Conservation (phyloP, 2,329 filamentous ascomycete genomes). For the Ophiostoma populinum region DNA sequence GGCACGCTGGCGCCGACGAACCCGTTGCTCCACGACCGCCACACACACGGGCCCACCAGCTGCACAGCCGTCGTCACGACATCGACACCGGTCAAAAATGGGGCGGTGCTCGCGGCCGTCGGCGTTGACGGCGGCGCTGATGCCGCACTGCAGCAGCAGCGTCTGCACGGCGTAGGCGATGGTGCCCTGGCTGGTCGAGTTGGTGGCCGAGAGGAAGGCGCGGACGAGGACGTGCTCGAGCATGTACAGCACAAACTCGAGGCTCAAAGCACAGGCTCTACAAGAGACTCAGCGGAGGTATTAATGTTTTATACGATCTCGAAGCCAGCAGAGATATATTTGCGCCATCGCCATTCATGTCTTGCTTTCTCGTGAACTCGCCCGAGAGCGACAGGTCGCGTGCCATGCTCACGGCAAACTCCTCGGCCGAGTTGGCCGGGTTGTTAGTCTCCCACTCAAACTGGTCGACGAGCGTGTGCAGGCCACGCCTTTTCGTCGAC, state of each 20-base stretch:
- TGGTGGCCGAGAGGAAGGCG: conserved; percentile 78
- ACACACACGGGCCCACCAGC: conserved; percentile 41
- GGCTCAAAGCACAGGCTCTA: no score
- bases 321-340: no score
- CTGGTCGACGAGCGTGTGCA: no score
- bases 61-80: conserved; percentile 44
- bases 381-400: conserved; percentile 65
- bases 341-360: no score
- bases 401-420: conserved; percentile 67
- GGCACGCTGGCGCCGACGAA: conserved; percentile 62
- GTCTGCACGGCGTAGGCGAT: conserved; percentile 92
- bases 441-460: conserved; percentile 88
- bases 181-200: conserved; percentile 76
- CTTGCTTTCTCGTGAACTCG: no score
- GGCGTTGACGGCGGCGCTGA: conserved; percentile 35
- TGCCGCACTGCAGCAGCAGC: conserved; percentile 59
- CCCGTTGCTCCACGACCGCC: conserved; percentile 74
- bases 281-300: no score
- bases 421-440: conserved; percentile 61
- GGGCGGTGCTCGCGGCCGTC: conserved; percentile 28
- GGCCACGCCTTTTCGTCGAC: no score
- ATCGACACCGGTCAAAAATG: conserved; percentile 57
- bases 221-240: conserved; percentile 79
- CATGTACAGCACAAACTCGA: conserved; percentile 72
- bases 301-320: no score